phyloP scores from a whole-genome alignment of 2,329 filamentous ascomycete genomes.

The Botrytis elliptica region DNA sequence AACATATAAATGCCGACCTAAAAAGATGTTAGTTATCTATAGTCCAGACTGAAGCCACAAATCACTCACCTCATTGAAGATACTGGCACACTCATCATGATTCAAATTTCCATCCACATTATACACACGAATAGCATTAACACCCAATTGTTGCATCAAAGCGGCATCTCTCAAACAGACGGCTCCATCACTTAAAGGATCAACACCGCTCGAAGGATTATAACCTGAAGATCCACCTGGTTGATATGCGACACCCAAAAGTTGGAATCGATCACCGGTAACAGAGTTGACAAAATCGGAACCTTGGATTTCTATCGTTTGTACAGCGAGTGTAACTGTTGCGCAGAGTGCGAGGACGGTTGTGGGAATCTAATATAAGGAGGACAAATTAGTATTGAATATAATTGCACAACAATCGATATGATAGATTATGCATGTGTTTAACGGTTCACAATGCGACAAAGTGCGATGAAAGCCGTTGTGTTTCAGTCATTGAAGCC shows the following conservation, averaged over 20 bases:
- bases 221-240: conserved; percentile 64
- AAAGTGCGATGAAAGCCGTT: neutral
- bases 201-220: conserved; percentile 52
- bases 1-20: conserved; percentile 65
- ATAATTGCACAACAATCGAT: conserved; percentile 5
- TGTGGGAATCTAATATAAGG: conserved; percentile 22
- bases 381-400: neutral
- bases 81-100: conserved; percentile 65
- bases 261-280: conserved; percentile 61
- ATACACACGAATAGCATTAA: conserved; percentile 70
- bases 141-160: conserved; percentile 60
- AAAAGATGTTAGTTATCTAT: neutral
- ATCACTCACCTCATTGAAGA: conserved; percentile 57
- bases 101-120: conserved; percentile 65
- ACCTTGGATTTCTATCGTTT: conserved; percentile 55
- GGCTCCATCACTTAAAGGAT: conserved; percentile 59
- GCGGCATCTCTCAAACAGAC: conserved; percentile 64
- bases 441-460: neutral
- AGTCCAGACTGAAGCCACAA: conserved; percentile 5
- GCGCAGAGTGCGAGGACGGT: conserved; percentile 36
- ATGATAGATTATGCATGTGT: neutral
- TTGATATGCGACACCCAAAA: conserved; percentile 68
- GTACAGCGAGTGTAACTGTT: conserved; percentile 53
- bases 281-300: conserved; percentile 59
- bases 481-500: neutral